Percentiles rank a stretch among this genome's conserved stretches.
phyloP scores from a whole-genome alignment of 148 eudicot genomes.

The Silene conica region DNA sequence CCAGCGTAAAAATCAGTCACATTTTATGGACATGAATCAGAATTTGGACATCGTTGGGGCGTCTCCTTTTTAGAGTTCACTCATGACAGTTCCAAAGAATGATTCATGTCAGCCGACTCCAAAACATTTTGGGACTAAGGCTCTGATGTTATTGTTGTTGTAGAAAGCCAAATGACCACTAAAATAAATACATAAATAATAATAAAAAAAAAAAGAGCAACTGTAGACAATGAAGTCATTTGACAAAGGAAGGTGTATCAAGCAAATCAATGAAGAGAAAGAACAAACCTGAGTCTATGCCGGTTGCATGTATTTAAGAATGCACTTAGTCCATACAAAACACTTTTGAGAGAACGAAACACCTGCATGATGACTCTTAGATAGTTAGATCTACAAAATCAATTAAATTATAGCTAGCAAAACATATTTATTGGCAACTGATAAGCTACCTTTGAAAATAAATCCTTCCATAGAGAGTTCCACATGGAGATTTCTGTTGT shows the following conservation, averaged over 20 bases:
- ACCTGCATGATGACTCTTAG: slow-evolving; percentile 39
- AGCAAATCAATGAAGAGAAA: not conserved
- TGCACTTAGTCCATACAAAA: slow-evolving; percentile 68
- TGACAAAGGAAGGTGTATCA: not conserved
- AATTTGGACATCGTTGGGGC: too few relatives aligned
- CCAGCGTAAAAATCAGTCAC: too few relatives aligned
- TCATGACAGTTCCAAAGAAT: too few relatives aligned
- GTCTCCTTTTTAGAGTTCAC: too few relatives aligned
- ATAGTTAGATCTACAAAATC: not conserved
- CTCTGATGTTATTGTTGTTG: too few relatives aligned
- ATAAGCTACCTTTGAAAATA: slow-evolving; percentile 67
- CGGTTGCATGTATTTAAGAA: slow-evolving; percentile 81
- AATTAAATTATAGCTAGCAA: not conserved
- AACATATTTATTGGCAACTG: slow-evolving; percentile 3
- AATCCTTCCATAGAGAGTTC: slow-evolving; percentile 74
- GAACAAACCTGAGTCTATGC: slow-evolving; percentile 74
- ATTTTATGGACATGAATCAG: too few relatives aligned
- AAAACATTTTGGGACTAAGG: too few relatives aligned
- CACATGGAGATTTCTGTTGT: slow-evolving; percentile 36
- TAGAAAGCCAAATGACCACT: too few relatives aligned
- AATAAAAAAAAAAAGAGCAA: too few relatives aligned
- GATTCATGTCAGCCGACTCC: too few relatives aligned
- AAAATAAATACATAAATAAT: too few relatives aligned
- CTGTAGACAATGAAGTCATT: not conserved
- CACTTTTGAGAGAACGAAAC: slow-evolving; percentile 68